Percentiles rank a stretch among this genome's conserved stretches.
phyloP scores from a whole-genome alignment of 768 basidiomycete species.

The Termitomyces titanicus region DNA sequence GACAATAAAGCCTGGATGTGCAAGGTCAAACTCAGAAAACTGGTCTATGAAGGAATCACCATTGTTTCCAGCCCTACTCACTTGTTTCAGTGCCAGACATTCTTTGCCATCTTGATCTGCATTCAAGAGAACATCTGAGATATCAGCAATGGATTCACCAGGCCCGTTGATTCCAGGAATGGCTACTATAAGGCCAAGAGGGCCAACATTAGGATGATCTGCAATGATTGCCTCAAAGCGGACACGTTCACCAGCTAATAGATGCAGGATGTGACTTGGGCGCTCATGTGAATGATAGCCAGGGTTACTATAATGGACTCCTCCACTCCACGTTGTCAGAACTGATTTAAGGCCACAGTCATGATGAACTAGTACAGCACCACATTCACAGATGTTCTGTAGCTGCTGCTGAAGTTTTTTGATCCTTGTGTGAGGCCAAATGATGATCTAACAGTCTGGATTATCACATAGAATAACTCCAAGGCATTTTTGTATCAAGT shows the following conservation, averaged over 20 bases:
- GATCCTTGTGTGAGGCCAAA: neutral
- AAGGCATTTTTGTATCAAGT: neutral
- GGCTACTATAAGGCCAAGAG: constrained; percentile 13
- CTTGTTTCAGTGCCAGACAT: neutral
- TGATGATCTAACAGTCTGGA: neutral
- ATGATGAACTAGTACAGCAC: neutral
- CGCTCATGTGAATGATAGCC: constrained; percentile 3
- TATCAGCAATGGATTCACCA: constrained; percentile 15
- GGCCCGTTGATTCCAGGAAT: constrained; percentile 12
- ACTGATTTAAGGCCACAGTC: neutral
- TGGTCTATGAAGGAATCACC: constrained; percentile 14
- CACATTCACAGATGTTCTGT: neutral
- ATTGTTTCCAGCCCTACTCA: neutral
- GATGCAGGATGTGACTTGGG: constrained; percentile 3
- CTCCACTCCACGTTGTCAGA: neutral
- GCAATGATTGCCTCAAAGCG: neutral
- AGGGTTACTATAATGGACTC: neutral
- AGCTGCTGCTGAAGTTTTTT: neutral
- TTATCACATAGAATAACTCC: constrained; percentile 5
- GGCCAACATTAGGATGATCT: constrained; percentile 7
- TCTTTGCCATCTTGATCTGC: constrained; percentile 8
- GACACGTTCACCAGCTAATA: neutral
- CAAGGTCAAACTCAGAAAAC: constrained; percentile 7
- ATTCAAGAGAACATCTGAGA: constrained; percentile 13
- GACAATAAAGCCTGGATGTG: constrained; percentile 21